These are phyloP conservation scores for Colletotrichum incanum DNA, from an alignment of 2,329 filamentous ascomycete genomes.

Conservation along the genomic window DNA sequence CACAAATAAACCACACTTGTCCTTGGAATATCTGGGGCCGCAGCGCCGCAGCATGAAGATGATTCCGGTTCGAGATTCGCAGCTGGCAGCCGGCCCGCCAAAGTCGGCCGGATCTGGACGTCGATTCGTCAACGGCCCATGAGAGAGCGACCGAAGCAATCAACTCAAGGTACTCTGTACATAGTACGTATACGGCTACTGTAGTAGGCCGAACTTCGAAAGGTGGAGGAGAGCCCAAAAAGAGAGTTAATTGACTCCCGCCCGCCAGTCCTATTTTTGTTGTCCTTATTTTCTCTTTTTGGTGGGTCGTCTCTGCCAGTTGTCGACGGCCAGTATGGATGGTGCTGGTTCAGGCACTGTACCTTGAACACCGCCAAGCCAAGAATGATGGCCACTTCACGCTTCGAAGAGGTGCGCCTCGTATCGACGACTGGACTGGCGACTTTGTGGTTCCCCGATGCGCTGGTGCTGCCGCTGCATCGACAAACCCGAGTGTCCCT, in stretches of 20 bases:
- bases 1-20: slow-evolving; percentile 30
- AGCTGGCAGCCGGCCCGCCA: slow-evolving; percentile 17
- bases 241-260: slow-evolving; percentile 40
- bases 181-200: too few species aligned
- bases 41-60: not conserved
- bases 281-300: slow-evolving; percentile 6
- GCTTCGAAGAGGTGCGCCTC: slow-evolving; percentile 5
- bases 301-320: not conserved
- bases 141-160: slow-evolving; percentile 12
- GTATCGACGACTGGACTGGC: slow-evolving; percentile 8
- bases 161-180: too few species aligned
- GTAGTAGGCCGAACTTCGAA: slow-evolving; percentile 4
- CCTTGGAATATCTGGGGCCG: not conserved
- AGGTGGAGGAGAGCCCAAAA: slow-evolving; percentile 12
- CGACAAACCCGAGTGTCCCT: not conserved
- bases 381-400: slow-evolving; percentile 6
- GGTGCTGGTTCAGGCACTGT: not conserved
- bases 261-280: slow-evolving; percentile 32
- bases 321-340: slow-evolving; percentile 1
- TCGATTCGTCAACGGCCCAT: slow-evolving; percentile 16
- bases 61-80: not conserved
- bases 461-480: slow-evolving; percentile 12
- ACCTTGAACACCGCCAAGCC: not conserved
- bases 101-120: not conserved
- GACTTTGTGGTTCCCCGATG: not conserved